Conservation (phyloP, 169 alveolate genomes). For the Eimeria mitis region DNA sequence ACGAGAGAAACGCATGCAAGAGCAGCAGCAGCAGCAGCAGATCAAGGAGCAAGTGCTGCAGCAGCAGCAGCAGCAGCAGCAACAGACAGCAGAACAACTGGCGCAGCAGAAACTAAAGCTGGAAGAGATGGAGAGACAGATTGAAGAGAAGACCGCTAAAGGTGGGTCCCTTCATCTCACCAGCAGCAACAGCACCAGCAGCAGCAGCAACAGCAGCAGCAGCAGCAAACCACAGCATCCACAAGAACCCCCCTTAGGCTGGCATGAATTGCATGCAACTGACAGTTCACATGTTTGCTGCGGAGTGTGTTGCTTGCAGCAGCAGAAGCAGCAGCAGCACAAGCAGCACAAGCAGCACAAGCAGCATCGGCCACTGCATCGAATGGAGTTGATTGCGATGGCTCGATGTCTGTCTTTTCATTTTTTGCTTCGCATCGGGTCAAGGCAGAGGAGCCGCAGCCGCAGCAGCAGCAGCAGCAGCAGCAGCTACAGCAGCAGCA, state of each 20-base stretch:
- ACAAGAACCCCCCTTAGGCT: too few relatives aligned
- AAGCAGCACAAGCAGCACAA: not conserved
- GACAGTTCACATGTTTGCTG: not conserved
- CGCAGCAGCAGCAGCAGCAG: conserved; percentile 32
- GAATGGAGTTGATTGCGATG: not conserved
- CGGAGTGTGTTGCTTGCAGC: not conserved
- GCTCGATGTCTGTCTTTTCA: not conserved
- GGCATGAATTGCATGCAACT: not conserved
- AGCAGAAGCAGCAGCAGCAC: not conserved
- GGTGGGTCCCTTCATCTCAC: not conserved
- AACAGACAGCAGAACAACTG: conserved; percentile 2
- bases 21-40: conserved; percentile 36
- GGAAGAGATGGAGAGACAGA: not conserved
- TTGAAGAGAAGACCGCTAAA: not conserved
- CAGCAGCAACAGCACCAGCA: not conserved
- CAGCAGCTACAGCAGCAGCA: too few relatives aligned
- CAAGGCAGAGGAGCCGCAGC: not conserved
- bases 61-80: conserved; percentile 45
- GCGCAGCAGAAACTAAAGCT: not conserved
- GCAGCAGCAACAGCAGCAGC: not conserved
- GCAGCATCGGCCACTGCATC: not conserved
- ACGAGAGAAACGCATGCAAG: conserved; percentile 10
- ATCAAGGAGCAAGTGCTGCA: not conserved
- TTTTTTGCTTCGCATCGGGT: not conserved
- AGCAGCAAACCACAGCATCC: not conserved